Base-by-base conservation (phyloP, 2,329 filamentous ascomycete species). In the Arthroderma sp. region DNA sequence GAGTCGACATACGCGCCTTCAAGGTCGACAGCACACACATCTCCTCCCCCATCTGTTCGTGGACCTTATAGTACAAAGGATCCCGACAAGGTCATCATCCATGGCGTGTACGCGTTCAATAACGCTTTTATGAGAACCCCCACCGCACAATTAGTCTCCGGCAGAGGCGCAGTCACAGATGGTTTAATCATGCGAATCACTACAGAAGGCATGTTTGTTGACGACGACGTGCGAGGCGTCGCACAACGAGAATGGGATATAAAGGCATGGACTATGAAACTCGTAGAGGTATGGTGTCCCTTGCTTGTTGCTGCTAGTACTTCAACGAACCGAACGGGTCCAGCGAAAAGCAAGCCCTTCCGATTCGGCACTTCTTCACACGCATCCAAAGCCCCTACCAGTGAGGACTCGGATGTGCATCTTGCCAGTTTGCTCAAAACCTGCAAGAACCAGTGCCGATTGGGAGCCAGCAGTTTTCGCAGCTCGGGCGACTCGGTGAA, bases 171-270 rank as follows among this genome's bases (percentile, higher is more conserved):
- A 39, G 86, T 96, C 30, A 94, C 88, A 2, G 88, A 98, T 59
- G 91, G 91, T 0, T 72, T 98, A 38, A 84, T 96, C 49, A 73
- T 98, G 49, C 83, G 85, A 42, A 91, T 96, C 58, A 89, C 86
- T 7, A 94, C 86, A 1, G 89, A 94, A 62, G 91, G 91, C 11
- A 74, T 96, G 44, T 96, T 96, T 66, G 91, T 98, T 58, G 91
- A 98, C 61, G 91, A 98, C 62, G 91, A 96, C 62, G 77, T 95
- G 43, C 80, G 88, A 38, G 80, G 80, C 50, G 86, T 95, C 10
- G 81, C 86, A n/a, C 87, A 96, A 66, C 80, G 91, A 48, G 91
- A 98, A 67, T 98, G 91, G 91, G 91, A 98, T 62, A 80, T 96
- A 59, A 96, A 96, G 65, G 88, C 89, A 28, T 96, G 91, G 91